Conservation (phyloP, 768 basidiomycete genomes). For the Suillus ampliporus region DNA sequence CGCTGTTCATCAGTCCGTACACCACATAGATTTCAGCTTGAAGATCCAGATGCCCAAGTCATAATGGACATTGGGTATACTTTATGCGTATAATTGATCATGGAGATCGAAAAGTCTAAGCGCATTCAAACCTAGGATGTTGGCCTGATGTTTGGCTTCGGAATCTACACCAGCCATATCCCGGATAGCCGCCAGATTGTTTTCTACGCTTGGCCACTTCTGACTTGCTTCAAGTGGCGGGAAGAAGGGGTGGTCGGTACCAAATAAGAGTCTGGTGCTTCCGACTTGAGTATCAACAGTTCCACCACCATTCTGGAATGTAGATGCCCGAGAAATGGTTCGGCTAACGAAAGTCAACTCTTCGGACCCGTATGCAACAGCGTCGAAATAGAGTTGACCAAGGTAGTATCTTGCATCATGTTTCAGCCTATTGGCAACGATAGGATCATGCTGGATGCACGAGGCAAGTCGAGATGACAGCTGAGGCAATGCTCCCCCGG, state of each 20-base stretch:
- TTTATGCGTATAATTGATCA: constrained; percentile 22
- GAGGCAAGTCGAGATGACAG: constrained; percentile 85
- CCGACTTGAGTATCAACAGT: constrained; percentile 45
- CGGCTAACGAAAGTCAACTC: constrained; percentile 82
- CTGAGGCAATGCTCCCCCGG: constrained; percentile 83
- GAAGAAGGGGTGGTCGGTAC: constrained; percentile 92
- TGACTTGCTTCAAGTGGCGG: constrained; percentile 71
- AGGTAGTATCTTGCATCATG: constrained; percentile 88
- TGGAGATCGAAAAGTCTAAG: constrained; percentile 66
- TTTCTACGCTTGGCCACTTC: constrained; percentile 86
- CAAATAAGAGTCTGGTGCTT: constrained; percentile 72
- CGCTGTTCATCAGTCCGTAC: constrained; percentile 88
- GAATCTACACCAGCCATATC: constrained; percentile 54
- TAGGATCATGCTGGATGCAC: constrained; percentile 85
- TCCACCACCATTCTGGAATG: constrained; percentile 46
- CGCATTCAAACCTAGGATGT: constrained; percentile 77
- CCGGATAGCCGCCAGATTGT: constrained; percentile 83
- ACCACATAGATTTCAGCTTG: constrained; percentile 95
- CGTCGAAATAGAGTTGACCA: constrained; percentile 81
- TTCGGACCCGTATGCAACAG: constrained; percentile 88
- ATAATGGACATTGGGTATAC: constrained; percentile 19
- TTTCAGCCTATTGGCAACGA: constrained; percentile 72
- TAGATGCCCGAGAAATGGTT: constrained; percentile 63
- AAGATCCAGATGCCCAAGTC: constrained; percentile 80
- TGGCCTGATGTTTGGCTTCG: constrained; percentile 60